A percentile compares a stretch with the other conserved stretches of the same genome.
Evolutionary conservation across 2,329 filamentous ascomycete species (phyloP).

Genomic region (Stachybotrys echinatus): DNA sequence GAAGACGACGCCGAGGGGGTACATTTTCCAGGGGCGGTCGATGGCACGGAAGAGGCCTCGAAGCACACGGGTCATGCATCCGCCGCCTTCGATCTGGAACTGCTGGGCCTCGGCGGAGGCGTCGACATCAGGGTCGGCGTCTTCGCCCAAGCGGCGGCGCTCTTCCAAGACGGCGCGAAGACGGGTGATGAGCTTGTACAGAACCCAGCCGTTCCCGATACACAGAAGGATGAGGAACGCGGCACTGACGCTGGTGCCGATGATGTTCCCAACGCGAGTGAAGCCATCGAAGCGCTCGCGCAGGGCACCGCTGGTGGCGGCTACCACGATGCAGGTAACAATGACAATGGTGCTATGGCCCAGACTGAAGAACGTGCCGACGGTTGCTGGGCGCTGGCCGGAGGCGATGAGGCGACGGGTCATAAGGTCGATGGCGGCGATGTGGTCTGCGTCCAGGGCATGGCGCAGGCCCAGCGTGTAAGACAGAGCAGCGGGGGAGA

Average conservation of each 20-base stretch:
- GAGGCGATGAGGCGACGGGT: constrained; percentile 82
- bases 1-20: constrained; percentile 81
- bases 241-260: constrained; percentile 83
- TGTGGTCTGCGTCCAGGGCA: constrained; percentile 95
- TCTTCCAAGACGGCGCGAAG: constrained; percentile 55
- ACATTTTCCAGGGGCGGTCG: constrained; percentile 89
- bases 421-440: constrained; percentile 85
- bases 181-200: constrained; percentile 69
- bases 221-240: constrained; percentile 79
- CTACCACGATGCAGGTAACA: constrained; percentile 84
- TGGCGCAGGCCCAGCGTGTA: constrained; percentile 89
- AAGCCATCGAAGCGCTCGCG: constrained; percentile 78
- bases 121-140: constrained; percentile 19
- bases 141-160: constrained; percentile 11
- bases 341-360: constrained; percentile 93
- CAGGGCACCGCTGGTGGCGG: constrained; percentile 81
- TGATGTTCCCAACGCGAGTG: constrained; percentile 74
- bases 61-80: constrained; percentile 67
- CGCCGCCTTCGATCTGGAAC: constrained; percentile 70
- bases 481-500: constrained; percentile 76
- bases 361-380: constrained; percentile 90
- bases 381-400: constrained; percentile 80
- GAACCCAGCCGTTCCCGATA: constrained; percentile 77
- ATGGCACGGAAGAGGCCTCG: constrained; percentile 71
- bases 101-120: constrained; percentile 30